A percentile compares a stretch with the other conserved stretches of the same genome.
phyloP scores from a whole-genome alignment of 129 eudicot species.

The Scalesia atractyloides region DNA sequence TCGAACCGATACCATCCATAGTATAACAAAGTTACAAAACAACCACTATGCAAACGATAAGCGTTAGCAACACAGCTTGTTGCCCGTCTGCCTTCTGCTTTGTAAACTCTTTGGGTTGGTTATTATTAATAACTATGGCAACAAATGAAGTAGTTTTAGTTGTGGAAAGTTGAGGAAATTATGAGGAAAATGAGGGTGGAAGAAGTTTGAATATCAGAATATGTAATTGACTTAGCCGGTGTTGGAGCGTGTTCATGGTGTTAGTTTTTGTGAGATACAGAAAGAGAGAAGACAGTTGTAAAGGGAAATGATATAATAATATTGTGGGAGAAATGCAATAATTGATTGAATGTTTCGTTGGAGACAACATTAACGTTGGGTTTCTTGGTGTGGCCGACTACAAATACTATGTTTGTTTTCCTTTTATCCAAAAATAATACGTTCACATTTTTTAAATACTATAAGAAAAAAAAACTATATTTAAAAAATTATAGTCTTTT shows the following conservation, averaged over 20 bases:
- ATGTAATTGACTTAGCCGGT: conserved; percentile 1
- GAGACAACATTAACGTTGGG: conserved; percentile 8
- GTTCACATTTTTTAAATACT: too few species aligned
- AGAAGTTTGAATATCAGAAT: background rate
- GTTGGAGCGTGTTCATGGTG: conserved; percentile 25
- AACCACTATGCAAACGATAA: too few species aligned
- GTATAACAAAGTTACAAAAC: conserved; percentile 4
- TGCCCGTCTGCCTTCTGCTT: too few species aligned
- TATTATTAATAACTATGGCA: too few species aligned
- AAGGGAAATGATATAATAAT: conserved; percentile 19
- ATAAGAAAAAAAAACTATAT: too few species aligned
- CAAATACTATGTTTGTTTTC: too few species aligned
- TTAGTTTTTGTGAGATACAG: conserved; percentile 19
- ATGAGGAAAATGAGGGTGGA: conserved; percentile 10
- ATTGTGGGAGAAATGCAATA: conserved; percentile 28
- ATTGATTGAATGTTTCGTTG: background rate
- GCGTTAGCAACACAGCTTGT: too few species aligned
- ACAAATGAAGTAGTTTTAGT: background rate
- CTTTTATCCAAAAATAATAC: too few species aligned
- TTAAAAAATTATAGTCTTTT: too few species aligned
- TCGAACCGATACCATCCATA: conserved; percentile 57
- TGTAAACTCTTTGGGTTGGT: too few species aligned
- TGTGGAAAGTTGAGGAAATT: background rate
- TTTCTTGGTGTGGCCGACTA: background rate
- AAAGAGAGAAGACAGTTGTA: conserved; percentile 36